Evolutionary conservation across 192 early-diverging fungal species (phyloP).

Genomic region (Entomortierella beljakovae): DNA sequence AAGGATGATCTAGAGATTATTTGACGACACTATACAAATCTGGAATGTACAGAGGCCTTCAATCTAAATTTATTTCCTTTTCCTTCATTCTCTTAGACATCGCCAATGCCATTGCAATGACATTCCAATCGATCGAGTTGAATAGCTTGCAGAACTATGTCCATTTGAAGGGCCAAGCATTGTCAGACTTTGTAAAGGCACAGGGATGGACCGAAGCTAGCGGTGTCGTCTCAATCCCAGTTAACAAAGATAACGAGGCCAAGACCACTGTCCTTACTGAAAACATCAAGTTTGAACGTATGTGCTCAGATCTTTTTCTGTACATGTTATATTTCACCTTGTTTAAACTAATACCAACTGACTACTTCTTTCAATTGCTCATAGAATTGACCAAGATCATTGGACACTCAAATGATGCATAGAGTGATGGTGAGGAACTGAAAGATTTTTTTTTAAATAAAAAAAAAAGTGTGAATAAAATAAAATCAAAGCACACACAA

Average conservation of each 20-base stretch:
- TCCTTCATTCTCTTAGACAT: slow-evolving; percentile 62
- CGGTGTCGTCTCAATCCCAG: slow-evolving; percentile 76
- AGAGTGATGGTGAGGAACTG: slow-evolving; percentile 2
- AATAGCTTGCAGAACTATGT: slow-evolving; percentile 71
- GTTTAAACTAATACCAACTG: too few species aligned
- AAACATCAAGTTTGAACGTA: slow-evolving; percentile 87
- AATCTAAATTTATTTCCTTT: neutral
- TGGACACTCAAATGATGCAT: slow-evolving; percentile 53
- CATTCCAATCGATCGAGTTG: slow-evolving; percentile 84
- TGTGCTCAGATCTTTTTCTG: neutral
- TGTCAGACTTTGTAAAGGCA: slow-evolving; percentile 68
- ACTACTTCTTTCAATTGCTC: neutral
- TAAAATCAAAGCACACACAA: neutral
- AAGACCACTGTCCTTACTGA: slow-evolving; percentile 89
- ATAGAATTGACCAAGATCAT: slow-evolving; percentile 54
- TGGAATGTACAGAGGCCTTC: neutral
- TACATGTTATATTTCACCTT: too few species aligned
- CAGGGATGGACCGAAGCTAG: slow-evolving; percentile 71
- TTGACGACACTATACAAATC: neutral
- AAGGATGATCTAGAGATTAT: too few species aligned
- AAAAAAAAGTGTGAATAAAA: neutral
- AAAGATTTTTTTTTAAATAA: neutral
- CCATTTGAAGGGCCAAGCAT: slow-evolving; percentile 73
- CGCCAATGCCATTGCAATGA: slow-evolving; percentile 76
- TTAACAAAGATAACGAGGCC: slow-evolving; percentile 86